Evolutionary conservation across 2,329 filamentous ascomycete species (phyloP).

Genomic region (Colletotrichum phormii): DNA sequence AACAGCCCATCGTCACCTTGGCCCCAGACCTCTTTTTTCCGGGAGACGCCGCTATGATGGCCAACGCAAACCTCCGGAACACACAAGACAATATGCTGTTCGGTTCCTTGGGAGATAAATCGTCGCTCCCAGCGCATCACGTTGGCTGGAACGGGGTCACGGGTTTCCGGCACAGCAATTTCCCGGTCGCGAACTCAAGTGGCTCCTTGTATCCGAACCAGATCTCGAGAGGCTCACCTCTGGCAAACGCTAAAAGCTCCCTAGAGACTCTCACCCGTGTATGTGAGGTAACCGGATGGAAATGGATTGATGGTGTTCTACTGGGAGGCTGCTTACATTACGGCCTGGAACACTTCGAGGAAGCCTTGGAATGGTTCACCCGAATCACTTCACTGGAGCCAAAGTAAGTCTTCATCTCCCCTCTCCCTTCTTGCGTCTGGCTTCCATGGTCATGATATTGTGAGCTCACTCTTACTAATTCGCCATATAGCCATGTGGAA

Average conservation of each 20-base stretch:
- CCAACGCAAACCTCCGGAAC: slow-evolving; percentile 9
- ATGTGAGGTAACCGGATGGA: slow-evolving; percentile 84
- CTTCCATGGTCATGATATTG: not conserved
- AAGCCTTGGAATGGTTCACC: slow-evolving; percentile 80
- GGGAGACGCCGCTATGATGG: not conserved
- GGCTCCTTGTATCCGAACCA: not conserved
- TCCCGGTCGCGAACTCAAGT: not conserved
- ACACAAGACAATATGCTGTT: slow-evolving; percentile 7
- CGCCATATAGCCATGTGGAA: slow-evolving; percentile 78
- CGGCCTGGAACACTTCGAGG: slow-evolving; percentile 85
- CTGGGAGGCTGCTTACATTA: slow-evolving; percentile 93
- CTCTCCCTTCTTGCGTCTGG: not conserved
- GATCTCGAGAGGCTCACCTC: slow-evolving; percentile 15
- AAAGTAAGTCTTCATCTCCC: slow-evolving; percentile 57
- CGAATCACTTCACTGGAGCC: slow-evolving; percentile 68
- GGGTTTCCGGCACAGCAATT: not conserved
- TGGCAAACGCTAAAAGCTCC: slow-evolving; percentile 68
- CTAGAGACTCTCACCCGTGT: slow-evolving; percentile 78
- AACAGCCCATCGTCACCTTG: slow-evolving; percentile 40
- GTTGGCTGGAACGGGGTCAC: slow-evolving; percentile 10
- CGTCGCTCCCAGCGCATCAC: not conserved
- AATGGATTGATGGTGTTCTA: slow-evolving; percentile 94
- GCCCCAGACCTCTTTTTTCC: slow-evolving; percentile 14
- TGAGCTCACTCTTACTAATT: not conserved
- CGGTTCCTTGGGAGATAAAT: not conserved